Conservation (phyloP, 768 basidiomycete species). For the Tylopilus sp. region DNA sequence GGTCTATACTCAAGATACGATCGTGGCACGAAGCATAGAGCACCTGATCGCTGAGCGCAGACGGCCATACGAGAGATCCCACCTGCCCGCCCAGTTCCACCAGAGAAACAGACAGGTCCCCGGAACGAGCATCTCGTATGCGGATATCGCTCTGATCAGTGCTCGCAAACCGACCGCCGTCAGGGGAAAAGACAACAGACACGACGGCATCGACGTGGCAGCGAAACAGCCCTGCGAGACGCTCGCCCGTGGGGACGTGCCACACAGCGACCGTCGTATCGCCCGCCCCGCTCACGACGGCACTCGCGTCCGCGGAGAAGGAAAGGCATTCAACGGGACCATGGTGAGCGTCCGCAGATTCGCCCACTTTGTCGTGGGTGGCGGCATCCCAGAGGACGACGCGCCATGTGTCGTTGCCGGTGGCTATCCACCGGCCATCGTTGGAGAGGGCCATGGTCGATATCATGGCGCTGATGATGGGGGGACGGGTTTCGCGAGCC, state of each 20-base stretch:
- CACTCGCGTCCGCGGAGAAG: neutral
- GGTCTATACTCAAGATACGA: neutral
- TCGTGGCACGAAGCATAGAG: neutral
- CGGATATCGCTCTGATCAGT: neutral
- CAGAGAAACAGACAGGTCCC: neutral
- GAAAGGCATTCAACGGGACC: neutral
- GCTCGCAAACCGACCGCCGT: constrained; percentile 1
- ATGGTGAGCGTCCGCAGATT: neutral
- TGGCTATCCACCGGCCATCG: constrained; percentile 12
- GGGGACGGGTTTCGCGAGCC: neutral
- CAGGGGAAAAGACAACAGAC: constrained; percentile 3
- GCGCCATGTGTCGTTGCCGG: constrained; percentile 4
- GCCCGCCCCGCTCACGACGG: neutral
- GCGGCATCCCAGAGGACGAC: constrained; percentile 2
- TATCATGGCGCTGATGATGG: neutral
- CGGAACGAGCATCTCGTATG: neutral
- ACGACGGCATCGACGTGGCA: neutral
- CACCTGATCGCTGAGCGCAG: neutral
- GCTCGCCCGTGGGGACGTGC: neutral
- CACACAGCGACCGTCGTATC: constrained; percentile 6
- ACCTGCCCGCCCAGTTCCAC: neutral
- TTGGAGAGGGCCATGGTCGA: neutral
- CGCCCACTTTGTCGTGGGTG: neutral
- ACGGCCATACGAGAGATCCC: constrained; percentile 2
- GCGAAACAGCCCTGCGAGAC: neutral